Evolutionary conservation across 163 green algal genomes (phyloP).

Genomic region (Scenedesmus sp.): DNA sequence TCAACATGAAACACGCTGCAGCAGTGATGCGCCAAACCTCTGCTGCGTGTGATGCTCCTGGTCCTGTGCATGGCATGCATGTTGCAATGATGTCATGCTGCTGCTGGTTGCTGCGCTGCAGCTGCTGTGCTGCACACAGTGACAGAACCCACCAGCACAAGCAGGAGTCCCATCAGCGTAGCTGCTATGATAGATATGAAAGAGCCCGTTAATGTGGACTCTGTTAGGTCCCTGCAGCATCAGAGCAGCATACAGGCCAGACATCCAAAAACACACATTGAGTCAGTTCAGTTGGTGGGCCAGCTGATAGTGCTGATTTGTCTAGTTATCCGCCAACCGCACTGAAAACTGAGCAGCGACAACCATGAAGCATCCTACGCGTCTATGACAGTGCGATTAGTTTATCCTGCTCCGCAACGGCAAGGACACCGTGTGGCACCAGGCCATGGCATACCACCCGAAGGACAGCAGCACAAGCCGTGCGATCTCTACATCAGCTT

Average conservation of each 20-base stretch:
- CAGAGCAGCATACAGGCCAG: not conserved
- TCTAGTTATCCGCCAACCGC: not conserved
- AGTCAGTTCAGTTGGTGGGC: not conserved
- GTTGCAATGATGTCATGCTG: not conserved
- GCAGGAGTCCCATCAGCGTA: conserved; percentile 84
- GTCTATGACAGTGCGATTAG: not conserved
- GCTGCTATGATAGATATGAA: conserved; percentile 87
- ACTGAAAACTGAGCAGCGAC: not conserved
- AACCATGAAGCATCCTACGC: not conserved
- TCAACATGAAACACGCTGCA: not conserved
- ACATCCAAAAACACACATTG: not conserved
- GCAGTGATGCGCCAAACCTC: not conserved
- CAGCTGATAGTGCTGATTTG: not conserved
- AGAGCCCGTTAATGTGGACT: conserved; percentile 89
- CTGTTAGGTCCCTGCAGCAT: conserved; percentile 87
- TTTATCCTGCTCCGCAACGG: not conserved
- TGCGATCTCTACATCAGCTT: not conserved
- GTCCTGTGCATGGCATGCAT: not conserved
- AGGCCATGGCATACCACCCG: not conserved
- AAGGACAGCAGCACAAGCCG: not conserved
- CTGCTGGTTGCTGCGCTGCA: not conserved
- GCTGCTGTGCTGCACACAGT: not conserved
- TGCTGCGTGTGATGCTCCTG: not conserved
- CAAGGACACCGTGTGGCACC: not conserved
- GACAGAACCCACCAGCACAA: conserved; percentile 78